Conservation (phyloP, 768 basidiomycete genomes). For the Leccinum obscurum region DNA sequence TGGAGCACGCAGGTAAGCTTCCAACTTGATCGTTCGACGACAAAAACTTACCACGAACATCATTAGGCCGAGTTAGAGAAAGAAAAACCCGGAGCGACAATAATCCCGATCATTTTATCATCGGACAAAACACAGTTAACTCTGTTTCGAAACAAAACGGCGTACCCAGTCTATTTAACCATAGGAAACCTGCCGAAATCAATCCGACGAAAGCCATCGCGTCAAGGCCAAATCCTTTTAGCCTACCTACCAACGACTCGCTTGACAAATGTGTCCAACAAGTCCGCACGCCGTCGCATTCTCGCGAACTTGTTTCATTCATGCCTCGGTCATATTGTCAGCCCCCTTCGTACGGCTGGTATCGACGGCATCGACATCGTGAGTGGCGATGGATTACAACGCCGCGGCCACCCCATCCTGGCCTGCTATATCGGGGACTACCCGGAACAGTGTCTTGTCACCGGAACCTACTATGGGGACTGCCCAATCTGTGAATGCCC, state of each 20-base stretch:
- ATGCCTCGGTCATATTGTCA: too few species aligned
- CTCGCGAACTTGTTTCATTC: too few species aligned
- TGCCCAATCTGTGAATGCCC: too few species aligned
- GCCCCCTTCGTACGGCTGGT: too few species aligned
- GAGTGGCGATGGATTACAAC: too few species aligned
- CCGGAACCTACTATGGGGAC: too few species aligned
- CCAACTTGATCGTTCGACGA: neutral
- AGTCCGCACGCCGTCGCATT: too few species aligned
- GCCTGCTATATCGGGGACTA: too few species aligned
- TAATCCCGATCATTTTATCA: neutral
- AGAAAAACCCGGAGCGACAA: neutral
- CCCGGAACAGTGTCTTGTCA: too few species aligned
- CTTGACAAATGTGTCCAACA: too few species aligned
- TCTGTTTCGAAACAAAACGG: neutral
- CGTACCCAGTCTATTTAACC: neutral
- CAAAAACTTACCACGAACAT: neutral
- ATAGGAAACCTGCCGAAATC: neutral
- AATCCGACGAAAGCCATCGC: neutral
- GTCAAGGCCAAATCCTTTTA: neutral
- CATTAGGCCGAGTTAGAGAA: neutral
- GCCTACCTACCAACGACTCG: neutral
- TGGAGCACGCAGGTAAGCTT: neutral
- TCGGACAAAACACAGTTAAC: neutral
- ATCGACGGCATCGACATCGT: too few species aligned
- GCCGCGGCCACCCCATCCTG: too few species aligned